Evolutionary conservation across 768 basidiomycete species (phyloP).

Genomic region (Phaeotremella skinneri): DNA sequence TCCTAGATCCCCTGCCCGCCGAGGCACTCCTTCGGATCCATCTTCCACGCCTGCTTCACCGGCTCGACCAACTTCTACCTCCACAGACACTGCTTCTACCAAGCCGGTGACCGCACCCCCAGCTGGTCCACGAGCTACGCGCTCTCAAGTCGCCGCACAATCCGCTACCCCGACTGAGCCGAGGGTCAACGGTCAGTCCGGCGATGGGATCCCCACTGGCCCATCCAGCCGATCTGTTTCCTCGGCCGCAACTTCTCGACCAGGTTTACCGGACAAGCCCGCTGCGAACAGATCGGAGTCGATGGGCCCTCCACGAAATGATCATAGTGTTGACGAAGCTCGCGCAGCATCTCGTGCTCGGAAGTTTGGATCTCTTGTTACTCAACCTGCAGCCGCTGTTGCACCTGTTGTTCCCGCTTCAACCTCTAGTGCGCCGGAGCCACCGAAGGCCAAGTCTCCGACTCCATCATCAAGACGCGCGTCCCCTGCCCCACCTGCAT

Average conservation of each 20-base stretch:
- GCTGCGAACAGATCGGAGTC: slow-evolving; percentile 4
- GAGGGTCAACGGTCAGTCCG: neutral
- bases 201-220: slow-evolving; percentile 9
- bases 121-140: slow-evolving; percentile 30
- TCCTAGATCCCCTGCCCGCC: neutral
- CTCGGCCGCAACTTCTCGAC: neutral
- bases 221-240: slow-evolving; percentile 1
- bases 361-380: slow-evolving; percentile 32
- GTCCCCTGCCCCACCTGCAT: slow-evolving; percentile 7
- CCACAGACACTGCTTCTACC: slow-evolving; percentile 1
- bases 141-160: slow-evolving; percentile 3
- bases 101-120: slow-evolving; percentile 17
- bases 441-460: slow-evolving; percentile 10
- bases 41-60: slow-evolving; percentile 4
- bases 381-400: slow-evolving; percentile 17
- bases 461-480: slow-evolving; percentile 13
- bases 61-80: slow-evolving; percentile 2
- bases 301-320: slow-evolving; percentile 38
- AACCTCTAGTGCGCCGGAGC: no score
- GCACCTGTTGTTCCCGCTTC: slow-evolving; percentile 22
- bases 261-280: slow-evolving; percentile 3
- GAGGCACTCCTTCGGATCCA: neutral
- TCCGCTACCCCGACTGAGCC: slow-evolving; percentile 7
- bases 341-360: slow-evolving; percentile 37
- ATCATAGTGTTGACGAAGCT: slow-evolving; percentile 34